Evolutionary conservation across 2,329 filamentous ascomycete genomes (phyloP), one percentile per base, ranked within the genome.

Genomic region (Sclerotinia glacialis): DNA sequence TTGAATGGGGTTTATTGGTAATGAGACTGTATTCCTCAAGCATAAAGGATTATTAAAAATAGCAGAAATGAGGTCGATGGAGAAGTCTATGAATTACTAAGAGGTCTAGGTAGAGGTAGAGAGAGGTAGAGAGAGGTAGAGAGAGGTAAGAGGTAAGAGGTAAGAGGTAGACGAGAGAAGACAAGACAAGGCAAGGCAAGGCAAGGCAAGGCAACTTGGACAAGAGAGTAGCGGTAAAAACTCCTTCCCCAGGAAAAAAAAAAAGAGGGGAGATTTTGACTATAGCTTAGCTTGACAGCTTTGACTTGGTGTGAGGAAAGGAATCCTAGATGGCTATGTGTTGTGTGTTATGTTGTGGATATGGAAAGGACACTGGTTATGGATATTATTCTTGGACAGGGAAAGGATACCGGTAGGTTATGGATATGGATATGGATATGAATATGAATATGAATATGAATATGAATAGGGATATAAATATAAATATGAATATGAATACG

Each of bases 181-280:
- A 37, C 6, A 37, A 11, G 9, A 9, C 34, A 52, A 50, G 23
- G 1, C 23, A 18, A 6, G 49, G 8, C 26, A 11, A 34, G n/a
- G n/a, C n/a, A 50, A 50, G 23, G 1, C 23, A 18, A 6, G 49
- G 8, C 26, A 11, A 34, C 18, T 12, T 21, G 37, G 53, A 47
- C 21, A 34, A 60, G n/a, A 60, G 56, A 60, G 56, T 49, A 60
- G 44, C 56, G 56, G 56, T 60, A 49, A 8, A 49, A 8, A 49
- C 8, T 37, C 21, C 56, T 60, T 60, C 56, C 56, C 56, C 56
- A 60, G 28, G 44, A 60, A 60, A 60, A 34, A 11, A 11, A 49
- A 26, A 37, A 8, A 49, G 44, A n/a, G 44, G 28, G 26, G 56
- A 26, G 44, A 16, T 18, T 47, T 44, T 21, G 23, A 26, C 9